Percentiles rank a stretch among this genome's conserved stretches.
These are phyloP conservation scores for Salix viminalis DNA, from an alignment of 345 rosid genomes.

Conservation along the genomic window DNA sequence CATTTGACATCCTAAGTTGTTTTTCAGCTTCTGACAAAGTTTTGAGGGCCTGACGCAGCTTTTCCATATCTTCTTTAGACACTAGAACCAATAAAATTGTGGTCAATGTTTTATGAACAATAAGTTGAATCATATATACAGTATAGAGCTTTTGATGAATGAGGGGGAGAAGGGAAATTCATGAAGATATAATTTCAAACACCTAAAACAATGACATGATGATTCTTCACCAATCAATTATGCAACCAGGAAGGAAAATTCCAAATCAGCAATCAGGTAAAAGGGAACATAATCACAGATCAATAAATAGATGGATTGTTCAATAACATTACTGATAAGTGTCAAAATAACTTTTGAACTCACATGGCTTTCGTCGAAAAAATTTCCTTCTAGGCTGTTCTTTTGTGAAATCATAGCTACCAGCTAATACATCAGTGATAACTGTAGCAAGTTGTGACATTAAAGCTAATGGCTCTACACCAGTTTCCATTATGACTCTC, in stretches of 20 bases:
- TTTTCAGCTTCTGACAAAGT: slow-evolving; percentile 95
- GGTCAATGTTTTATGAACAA: slow-evolving; percentile 13
- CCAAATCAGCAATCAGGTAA: background rate
- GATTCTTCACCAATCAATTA: background rate
- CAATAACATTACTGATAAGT: background rate
- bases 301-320: background rate
- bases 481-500: slow-evolving; percentile 86
- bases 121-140: background rate
- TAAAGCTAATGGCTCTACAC: slow-evolving; percentile 88
- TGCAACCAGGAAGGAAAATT: background rate
- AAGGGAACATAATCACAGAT: background rate
- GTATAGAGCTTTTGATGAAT: background rate
- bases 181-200: background rate
- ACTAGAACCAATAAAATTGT: slow-evolving; percentile 41
- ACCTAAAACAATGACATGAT: background rate
- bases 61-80: slow-evolving; percentile 93
- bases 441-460: slow-evolving; percentile 99
- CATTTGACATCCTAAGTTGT: slow-evolving; percentile 84
- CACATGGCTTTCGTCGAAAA: slow-evolving; percentile 72
- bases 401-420: slow-evolving; percentile 77
- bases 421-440: slow-evolving; percentile 90
- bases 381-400: slow-evolving; percentile 71
- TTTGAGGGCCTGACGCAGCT: slow-evolving; percentile 83
- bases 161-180: background rate
- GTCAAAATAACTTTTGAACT: slow-evolving; percentile 27